Percentiles rank a stretch among this genome's conserved stretches.
Conservation (phyloP, 1,139 yeast species). For the Zygosaccharomyces sapae region DNA sequence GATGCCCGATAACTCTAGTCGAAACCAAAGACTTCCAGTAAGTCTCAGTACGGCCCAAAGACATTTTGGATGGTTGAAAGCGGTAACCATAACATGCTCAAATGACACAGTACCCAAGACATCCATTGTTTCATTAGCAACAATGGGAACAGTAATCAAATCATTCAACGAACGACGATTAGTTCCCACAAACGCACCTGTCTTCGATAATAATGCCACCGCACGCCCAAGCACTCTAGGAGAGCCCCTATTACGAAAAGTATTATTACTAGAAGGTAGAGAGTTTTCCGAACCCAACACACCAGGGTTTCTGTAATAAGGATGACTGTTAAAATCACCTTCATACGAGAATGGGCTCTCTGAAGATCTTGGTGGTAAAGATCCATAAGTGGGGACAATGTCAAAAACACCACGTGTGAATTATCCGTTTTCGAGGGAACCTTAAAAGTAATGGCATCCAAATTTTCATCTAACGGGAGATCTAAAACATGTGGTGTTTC, state of each 20-base stretch:
- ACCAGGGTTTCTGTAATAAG: conserved; percentile 5
- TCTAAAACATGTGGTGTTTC: conserved; percentile 72
- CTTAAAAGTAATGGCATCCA: conserved; percentile 79
- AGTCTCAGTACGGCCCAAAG: conserved; percentile 58
- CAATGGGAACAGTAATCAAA: conserved; percentile 68
- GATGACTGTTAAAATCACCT: conserved; percentile 1
- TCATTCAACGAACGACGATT: conserved; percentile 66
- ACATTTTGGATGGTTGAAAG: conserved; percentile 74
- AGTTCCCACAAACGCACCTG: conserved; percentile 66
- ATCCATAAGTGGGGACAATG: conserved; percentile 85
- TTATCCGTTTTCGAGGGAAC: conserved; percentile 49
- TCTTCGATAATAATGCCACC: conserved; percentile 64
- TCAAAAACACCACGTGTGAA: conserved; percentile 73
- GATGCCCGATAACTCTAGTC: conserved; percentile 91
- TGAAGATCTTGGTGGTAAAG: conserved; percentile 29
- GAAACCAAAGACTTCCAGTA: conserved; percentile 91
- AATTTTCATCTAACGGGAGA: conserved; percentile 78
- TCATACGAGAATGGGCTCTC: not conserved
- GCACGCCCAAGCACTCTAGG: conserved; percentile 75
- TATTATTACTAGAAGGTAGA: conserved; percentile 5
- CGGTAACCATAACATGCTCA: conserved; percentile 66
- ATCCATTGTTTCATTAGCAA: conserved; percentile 67
- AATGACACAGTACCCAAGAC: conserved; percentile 74
- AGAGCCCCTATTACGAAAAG: conserved; percentile 3
- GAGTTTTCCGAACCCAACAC: conserved; percentile 10